Evolutionary conservation across 306 rosid species (phyloP).

Genomic region (Lathyrus sativus): DNA sequence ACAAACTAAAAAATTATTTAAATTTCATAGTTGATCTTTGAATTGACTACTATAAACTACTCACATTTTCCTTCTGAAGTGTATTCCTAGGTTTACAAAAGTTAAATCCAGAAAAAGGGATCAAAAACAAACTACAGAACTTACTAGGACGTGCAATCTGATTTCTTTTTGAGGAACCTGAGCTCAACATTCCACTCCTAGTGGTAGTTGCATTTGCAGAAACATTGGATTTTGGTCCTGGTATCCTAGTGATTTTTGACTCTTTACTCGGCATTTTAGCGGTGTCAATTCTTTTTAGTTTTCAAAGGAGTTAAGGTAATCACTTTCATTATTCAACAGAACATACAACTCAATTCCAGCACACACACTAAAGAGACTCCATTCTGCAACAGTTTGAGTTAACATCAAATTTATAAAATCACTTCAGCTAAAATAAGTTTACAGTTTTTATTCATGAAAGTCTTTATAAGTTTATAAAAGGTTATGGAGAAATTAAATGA

Average conservation of each 20-base stretch:
- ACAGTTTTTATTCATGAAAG: background rate
- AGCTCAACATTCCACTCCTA: slow-evolving; percentile 44
- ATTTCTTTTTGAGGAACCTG: slow-evolving; percentile 53
- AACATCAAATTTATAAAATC: background rate
- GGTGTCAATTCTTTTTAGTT: slow-evolving; percentile 57
- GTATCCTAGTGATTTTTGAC: slow-evolving; percentile 49
- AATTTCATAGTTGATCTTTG: background rate
- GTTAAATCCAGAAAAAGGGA: background rate
- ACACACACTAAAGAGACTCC: slow-evolving; percentile 9
- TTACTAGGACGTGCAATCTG: slow-evolving; percentile 60
- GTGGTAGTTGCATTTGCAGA: slow-evolving; percentile 39
- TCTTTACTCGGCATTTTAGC: slow-evolving; percentile 53
- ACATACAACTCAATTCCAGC: slow-evolving; percentile 24
- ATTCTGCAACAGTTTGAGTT: background rate
- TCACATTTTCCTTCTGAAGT: slow-evolving; percentile 1
- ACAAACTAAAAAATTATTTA: slow-evolving; percentile 3
- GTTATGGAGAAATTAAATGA: slow-evolving; percentile 7
- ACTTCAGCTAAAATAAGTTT: background rate
- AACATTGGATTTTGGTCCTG: slow-evolving; percentile 52
- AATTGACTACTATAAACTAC: slow-evolving; percentile 1
- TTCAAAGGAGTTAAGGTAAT: slow-evolving; percentile 65
- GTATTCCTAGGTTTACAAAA: background rate
- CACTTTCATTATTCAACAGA: slow-evolving; percentile 32
- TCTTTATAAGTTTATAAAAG: background rate
- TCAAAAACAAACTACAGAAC: slow-evolving; percentile 25